Base-by-base conservation (phyloP, 345 rosid species). In the Fremontodendron californicum region DNA sequence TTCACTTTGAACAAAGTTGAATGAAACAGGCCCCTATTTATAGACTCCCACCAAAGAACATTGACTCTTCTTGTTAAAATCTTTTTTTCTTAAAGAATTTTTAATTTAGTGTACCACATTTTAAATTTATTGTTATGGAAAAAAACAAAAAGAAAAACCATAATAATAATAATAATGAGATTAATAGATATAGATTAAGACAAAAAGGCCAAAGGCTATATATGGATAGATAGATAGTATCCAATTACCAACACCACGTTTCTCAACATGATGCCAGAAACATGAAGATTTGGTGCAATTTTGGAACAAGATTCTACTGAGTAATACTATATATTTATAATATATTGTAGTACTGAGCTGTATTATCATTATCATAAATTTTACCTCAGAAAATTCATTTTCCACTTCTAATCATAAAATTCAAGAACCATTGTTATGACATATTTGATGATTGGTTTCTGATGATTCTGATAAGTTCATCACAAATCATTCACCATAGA, bases 151-250 rank as follows among this genome's bases (percentile, higher is more conserved):
- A 5, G 9, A 58, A 25, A 25, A 11, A 7, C 33, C 35, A 23
- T 55, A 54, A 15, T 73, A 37, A 5, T 23, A 19, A 67, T 21
- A 29, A 29, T 29, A 75, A 12, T 12, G 29, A 8, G 31, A 45
- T 42, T 42, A 27, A 40, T 68, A 16, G 80, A 78, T n/a, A 48
- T 49, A 16, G 79, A 68, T 21, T 51, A 75, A 27, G 80, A 65
- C 77, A 71, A 81, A 71, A 72, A 71, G 69, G 77, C 74, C 0
- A 51, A 37, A 45, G 1, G 13, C 2, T n/a, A n/a, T n/a, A n/a
- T n/a, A n/a, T n/a, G n/a, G n/a, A n/a, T n/a, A n/a, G n/a, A n/a
- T n/a, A n/a, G n/a, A n/a, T n/a, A 9, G 35, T 6, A 15, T 35
- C 31, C 67, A 46, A 37, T n/a, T 1, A 42, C 23, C 42, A 68